A percentile compares a stretch with the other conserved stretches of the same genome.
These are phyloP conservation scores for Aureobasidium sp. DNA, from an alignment of 2,329 filamentous ascomycete species.

Conservation along the genomic window DNA sequence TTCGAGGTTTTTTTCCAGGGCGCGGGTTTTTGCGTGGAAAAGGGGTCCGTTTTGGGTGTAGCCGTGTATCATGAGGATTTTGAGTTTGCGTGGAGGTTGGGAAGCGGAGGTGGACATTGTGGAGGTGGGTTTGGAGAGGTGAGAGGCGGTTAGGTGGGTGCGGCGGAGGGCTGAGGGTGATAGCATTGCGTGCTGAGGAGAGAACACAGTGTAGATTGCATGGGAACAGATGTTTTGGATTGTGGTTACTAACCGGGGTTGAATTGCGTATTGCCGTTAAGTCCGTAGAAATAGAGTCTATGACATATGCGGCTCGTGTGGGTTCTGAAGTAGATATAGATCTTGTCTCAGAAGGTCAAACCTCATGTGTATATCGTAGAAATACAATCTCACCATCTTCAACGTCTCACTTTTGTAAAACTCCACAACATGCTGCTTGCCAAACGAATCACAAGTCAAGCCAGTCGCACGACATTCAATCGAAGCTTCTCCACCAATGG, in stretches of 20 bases:
- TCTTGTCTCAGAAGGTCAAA: background rate
- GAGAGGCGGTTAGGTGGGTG: conserved; percentile 5
- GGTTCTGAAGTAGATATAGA: background rate
- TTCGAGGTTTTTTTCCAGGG: conserved; percentile 80
- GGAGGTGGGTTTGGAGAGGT: background rate
- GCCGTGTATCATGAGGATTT: conserved; percentile 65
- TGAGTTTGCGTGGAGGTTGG: conserved; percentile 37
- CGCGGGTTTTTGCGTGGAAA: conserved; percentile 91
- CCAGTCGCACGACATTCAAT: background rate
- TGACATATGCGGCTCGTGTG: conserved; percentile 11
- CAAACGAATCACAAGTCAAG: background rate
- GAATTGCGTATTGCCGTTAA: conserved; percentile 12
- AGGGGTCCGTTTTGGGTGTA: conserved; percentile 91
- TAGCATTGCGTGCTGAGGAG: background rate
- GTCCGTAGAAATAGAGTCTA: background rate
- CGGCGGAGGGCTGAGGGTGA: conserved; percentile 8
- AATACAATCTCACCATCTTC: background rate
- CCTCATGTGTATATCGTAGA: background rate
- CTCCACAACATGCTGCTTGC: background rate
- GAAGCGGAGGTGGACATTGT: background rate
- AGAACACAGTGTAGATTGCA: background rate
- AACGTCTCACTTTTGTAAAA: background rate
- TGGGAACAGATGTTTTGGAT: too few species aligned
- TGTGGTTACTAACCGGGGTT: too few species aligned
- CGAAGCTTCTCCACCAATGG: background rate